Base-by-base conservation (phyloP, 441 rosid genomes). In the Jatropha multifida region DNA sequence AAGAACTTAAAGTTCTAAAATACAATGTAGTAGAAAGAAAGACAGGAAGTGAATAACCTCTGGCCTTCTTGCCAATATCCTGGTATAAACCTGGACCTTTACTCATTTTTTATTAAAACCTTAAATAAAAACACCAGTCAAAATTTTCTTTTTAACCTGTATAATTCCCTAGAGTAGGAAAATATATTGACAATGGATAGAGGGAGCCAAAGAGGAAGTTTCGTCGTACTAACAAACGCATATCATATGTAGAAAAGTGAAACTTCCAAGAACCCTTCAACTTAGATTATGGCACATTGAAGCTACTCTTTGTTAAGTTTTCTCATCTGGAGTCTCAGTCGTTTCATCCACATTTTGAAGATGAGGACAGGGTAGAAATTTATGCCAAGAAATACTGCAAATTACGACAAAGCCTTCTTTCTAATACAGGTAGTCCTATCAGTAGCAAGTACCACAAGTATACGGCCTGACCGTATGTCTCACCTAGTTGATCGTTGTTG, bases 61-160 rank as follows among this genome's bases (percentile, higher is more conserved):
- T 85, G 68, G 91, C 88, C 78, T 87, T 87, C 78, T 73, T 87
- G 88, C 89, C 91, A 49, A 89, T 83, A 59, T 83, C 68, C 46
- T 73, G 72, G 84, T 74, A 86, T 65, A 83, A 67, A 76, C 89
- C 90, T 15, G 91, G 86, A 79, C 76, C 32, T 58, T 68, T 74
- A 74, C 81, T 78, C 88, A 83, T 87, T 68, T 71, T 70, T 69
- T 44, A 44, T 37, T 27, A 55, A 56, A 76, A 55, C 62, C 67
- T 64, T 8, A 23, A 67, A 69, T 37, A 59, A 72, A 37, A 59
- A 65, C 26, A 44, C 18, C 49, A 13, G 18, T 65, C 56, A 23
- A 61, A 73, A 61, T 20, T 72, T 71, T 37, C 14, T 51, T 54
- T 49, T 77, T 69, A 23, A 74, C 75, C 76, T 65, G 75, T 23